Base-by-base conservation (phyloP, 257 asterid genomes). In the Solanum sejunctum region DNA sequence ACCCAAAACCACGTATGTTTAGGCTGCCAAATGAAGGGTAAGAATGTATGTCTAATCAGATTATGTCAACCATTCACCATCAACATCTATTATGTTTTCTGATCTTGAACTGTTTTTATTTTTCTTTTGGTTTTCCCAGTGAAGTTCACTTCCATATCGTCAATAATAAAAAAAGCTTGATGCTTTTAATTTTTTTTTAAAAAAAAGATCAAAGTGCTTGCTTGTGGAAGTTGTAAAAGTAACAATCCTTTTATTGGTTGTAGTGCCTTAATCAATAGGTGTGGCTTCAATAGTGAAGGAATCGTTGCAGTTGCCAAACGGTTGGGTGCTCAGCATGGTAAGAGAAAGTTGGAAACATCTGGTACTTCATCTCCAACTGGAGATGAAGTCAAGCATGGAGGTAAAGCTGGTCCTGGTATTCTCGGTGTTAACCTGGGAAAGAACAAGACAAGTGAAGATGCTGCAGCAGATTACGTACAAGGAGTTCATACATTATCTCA, bases 231-330 rank as follows among this genome's bases (percentile, higher is more conserved):
- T 51, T 77, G 82, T 51, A 23, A 23, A 77, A 73, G 43, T 21
- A 32, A 71, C 36, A 57, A 36, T 75, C 17, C n/a, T 82, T 64
- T 51, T 32, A 78, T 84, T 87, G 60, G 87, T 88, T 43, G 88
- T 98, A 97, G 98, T 52, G 98, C 98, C 86, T 92, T 97, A 88
- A 95, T 95, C 73, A 97, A 97, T 88, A 92, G 98, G 89, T 97
- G 98, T 84, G 99, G 99, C 88, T 97, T 97, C 91, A 97, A 97
- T 82, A 95, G 99, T 39, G 98, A 97, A 91, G 99, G 99, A 82
- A 97, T 97, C 85, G 99, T 97, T 58, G 98, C 89, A 4, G 99
- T 97, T 78, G 98, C 99, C 61, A 97, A 97, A 91, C 83, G 99
- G 85, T 87, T 97, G 75, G 98, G 98, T 69, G 97, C 98, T 7